Evolutionary conservation across 495 filamentous ascomycete genomes (phyloP).

Genomic region (Lasiosphaeris hirsuta): DNA sequence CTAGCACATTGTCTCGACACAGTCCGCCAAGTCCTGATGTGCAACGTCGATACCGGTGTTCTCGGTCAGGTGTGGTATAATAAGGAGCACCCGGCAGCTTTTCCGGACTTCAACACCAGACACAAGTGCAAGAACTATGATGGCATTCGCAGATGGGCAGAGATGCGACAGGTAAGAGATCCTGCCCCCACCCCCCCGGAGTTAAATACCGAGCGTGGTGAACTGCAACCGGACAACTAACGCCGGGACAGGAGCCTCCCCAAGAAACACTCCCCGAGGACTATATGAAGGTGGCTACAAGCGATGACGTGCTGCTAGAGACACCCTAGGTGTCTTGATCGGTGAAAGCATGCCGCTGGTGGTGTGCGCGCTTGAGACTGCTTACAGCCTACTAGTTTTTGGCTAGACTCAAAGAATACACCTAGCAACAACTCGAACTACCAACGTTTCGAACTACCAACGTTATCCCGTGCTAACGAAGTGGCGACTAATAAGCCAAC

Average conservation of each 20-base stretch:
- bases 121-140: slow-evolving; percentile 57
- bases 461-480: too few species aligned
- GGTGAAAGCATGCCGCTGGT: not conserved
- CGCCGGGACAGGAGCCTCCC: not conserved
- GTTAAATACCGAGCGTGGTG: not conserved
- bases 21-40: slow-evolving; percentile 56
- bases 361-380: not conserved
- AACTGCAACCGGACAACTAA: not conserved
- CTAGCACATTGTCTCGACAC: slow-evolving; percentile 53
- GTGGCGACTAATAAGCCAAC: too few species aligned
- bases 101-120: slow-evolving; percentile 54
- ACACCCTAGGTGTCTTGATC: not conserved
- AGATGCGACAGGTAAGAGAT: slow-evolving; percentile 37
- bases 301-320: not conserved
- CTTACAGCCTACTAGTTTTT: too few species aligned
- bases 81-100: slow-evolving; percentile 39
- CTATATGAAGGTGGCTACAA: slow-evolving; percentile 5
- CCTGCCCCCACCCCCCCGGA: not conserved
- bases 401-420: too few species aligned
- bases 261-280: slow-evolving; percentile 4
- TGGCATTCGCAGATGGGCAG: slow-evolving; percentile 47
- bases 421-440: too few species aligned
- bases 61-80: slow-evolving; percentile 53
- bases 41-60: slow-evolving; percentile 49
- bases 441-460: too few species aligned